Base-by-base conservation (phyloP, 139 green algal genomes). In the Micractinium sp. region DNA sequence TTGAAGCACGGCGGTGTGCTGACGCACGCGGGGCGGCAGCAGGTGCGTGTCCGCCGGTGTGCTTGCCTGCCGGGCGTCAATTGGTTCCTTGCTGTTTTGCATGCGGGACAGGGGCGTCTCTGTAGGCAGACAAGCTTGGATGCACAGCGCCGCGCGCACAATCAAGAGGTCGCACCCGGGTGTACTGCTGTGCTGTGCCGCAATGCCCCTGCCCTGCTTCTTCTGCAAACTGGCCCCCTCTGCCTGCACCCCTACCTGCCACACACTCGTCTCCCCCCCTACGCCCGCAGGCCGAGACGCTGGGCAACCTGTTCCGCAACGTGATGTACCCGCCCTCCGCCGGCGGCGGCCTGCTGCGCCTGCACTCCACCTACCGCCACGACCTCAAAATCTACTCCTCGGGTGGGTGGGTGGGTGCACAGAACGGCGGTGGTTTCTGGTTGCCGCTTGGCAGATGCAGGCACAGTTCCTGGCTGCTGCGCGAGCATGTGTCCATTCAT, bases 381-480 rank as follows among this genome's bases (percentile, higher is more conserved):
- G 98, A 99, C 94, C 93, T 99, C 74, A 99, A 99, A 89, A 99
- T 99, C 90, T 99, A 99, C 94, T 97, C 95, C 41, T 98, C 94
- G 4, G 98, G 99, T 86, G 95, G 15, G 82, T 56, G 47, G 47
- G 47, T 9, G 47, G 47, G 47, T 56, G 47, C 47, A 56, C 47
- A 56, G 7, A 56, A 56, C 7, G 47, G 9, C 7, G 47, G 47
- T 9, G 47, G 47, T 5, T 9, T 56, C 47, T 56, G 47, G 47
- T 56, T 5, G 47, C n/a, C n/a, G n/a, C 47, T 56, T 56, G 47
- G 5, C 7, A 9, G 9, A 56, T 56, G 47, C 47, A 5, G 7
- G 5, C 47, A 56, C 47, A 9, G 47, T 56, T 56, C 47, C 47
- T 56, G 47, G 47, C 9, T 56, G 47, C 47, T 56, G 5, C 7